Conservation (phyloP, 257 asterid species). For the Gentiana macrophylla region DNA sequence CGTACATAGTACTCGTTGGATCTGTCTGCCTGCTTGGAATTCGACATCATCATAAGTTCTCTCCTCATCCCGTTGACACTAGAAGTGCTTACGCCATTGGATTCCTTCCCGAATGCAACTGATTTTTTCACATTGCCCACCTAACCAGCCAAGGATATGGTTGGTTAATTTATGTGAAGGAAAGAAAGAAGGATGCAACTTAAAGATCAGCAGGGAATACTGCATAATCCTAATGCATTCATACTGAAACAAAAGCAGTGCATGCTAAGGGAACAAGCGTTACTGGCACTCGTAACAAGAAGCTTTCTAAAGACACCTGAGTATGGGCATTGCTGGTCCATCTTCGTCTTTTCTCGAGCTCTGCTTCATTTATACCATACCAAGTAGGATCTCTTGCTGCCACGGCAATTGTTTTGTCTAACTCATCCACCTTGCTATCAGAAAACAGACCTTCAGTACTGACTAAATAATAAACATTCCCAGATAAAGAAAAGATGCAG, state of each 20-base stretch:
- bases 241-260: background rate
- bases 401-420: slow-evolving; percentile 83
- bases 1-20: slow-evolving; percentile 38
- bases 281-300: background rate
- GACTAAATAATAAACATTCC: slow-evolving; percentile 10
- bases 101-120: slow-evolving; percentile 41
- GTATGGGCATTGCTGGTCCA: slow-evolving; percentile 88
- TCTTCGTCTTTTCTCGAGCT: slow-evolving; percentile 80
- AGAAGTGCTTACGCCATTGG: slow-evolving; percentile 60
- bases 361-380: slow-evolving; percentile 66
- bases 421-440: slow-evolving; percentile 88
- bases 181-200: no score
- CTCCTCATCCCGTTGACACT: slow-evolving; percentile 64
- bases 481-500: background rate
- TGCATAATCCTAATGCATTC: background rate
- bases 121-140: slow-evolving; percentile 72
- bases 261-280: background rate
- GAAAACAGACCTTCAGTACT: slow-evolving; percentile 39
- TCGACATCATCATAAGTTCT: slow-evolving; percentile 83
- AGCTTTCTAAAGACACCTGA: slow-evolving; percentile 42
- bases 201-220: no score
- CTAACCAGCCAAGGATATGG: slow-evolving; percentile 23
- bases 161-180: background rate
- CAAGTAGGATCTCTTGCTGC: slow-evolving; percentile 77
- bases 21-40: slow-evolving; percentile 48